Conservation (phyloP, 78 protist genomes). For the Cavenderia fasciculata region DNA sequence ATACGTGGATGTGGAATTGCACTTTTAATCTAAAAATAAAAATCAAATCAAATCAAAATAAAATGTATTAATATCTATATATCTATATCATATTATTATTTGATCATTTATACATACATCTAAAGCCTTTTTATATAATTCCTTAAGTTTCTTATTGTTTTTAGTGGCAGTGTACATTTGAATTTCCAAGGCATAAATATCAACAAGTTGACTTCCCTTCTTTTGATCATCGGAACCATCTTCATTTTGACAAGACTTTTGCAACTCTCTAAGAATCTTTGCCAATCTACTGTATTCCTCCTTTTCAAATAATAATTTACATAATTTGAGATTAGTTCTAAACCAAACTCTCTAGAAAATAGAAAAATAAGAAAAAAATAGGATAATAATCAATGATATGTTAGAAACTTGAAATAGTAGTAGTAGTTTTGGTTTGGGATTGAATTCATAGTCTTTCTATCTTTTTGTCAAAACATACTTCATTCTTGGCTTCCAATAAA, state of each 20-base stretch:
- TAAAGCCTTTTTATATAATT: constrained; percentile 74
- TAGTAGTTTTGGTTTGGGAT: too few relatives aligned
- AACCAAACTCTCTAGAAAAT: constrained; percentile 88
- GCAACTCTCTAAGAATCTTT: constrained; percentile 74
- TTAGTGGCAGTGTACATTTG: constrained; percentile 93
- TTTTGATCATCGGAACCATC: constrained; percentile 82
- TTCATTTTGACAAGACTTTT: constrained; percentile 64
- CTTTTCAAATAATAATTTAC: constrained; percentile 76
- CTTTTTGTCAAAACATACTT: constrained; percentile 18
- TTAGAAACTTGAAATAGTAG: too few relatives aligned
- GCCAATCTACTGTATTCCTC: constrained; percentile 77
- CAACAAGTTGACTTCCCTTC: constrained; percentile 93
- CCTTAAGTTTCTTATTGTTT: constrained; percentile 90
- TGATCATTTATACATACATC: background rate
- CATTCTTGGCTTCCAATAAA: constrained; percentile 70
- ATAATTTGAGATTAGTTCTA: constrained; percentile 76
- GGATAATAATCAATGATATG: too few relatives aligned
- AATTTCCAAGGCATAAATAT: constrained; percentile 96
- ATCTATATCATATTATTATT: background rate
- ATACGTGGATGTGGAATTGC: constrained; percentile 97
- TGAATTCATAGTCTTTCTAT: too few relatives aligned
- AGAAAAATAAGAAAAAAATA: too few relatives aligned
- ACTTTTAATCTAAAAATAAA: constrained; percentile 52
- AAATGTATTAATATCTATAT: background rate
- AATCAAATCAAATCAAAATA: background rate